Base-by-base conservation (phyloP, 2,329 filamentous ascomycete genomes). In the Exophiala xenobiotica region DNA sequence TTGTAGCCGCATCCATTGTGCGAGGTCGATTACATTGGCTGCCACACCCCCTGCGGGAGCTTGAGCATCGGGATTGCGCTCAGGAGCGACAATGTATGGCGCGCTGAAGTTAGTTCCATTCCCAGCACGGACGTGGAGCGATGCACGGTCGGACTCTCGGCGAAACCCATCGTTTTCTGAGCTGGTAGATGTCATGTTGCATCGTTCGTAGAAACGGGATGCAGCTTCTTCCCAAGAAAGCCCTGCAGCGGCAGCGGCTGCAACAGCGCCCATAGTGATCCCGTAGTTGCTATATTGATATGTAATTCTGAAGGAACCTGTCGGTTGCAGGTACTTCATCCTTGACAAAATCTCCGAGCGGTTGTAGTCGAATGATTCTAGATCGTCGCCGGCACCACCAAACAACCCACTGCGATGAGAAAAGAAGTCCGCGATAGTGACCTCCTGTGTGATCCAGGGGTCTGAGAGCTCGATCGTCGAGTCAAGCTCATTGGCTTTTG, bases 271-370 rank as follows among this genome's bases (percentile, higher is more conserved):
- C 9, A 18, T 18, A 16, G 44, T 47, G 18, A 47, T 38, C n/a
- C 44, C 44, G 19, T 47, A 47, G 33, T 47, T 47, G 44, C 44
- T 47, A 16, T 47, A 47, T n/a, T 37, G 29, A n/a, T 47, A 47
- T 4, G 23, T 16, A 14, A 45, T 16, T 29, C 41, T 23, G 31
- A 47, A 47, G 12, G 27, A n/a, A 3, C 44, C 44, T 4, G 33
- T 37, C 3, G 44, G 44, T 5, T 11, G 8, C 27, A 47, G 29
- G 14, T 38, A 47, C 24, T 47, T 37, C 20, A 47, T 27, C 20
- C 20, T 47, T 7, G 44, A 22, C 29, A 47, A 26, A 19, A 47
- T 39, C 29, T 37, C 33, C 18, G 27, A 3, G 11, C 29, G 27
- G 7, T 47, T 39, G 33, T 37, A 37, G 18, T 19, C 27, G 20